Percentiles rank a stretch among this genome's conserved stretches.
These are phyloP conservation scores for Ophiorrhiza pumila DNA, from an alignment of 257 asterid species.

Conservation along the genomic window DNA sequence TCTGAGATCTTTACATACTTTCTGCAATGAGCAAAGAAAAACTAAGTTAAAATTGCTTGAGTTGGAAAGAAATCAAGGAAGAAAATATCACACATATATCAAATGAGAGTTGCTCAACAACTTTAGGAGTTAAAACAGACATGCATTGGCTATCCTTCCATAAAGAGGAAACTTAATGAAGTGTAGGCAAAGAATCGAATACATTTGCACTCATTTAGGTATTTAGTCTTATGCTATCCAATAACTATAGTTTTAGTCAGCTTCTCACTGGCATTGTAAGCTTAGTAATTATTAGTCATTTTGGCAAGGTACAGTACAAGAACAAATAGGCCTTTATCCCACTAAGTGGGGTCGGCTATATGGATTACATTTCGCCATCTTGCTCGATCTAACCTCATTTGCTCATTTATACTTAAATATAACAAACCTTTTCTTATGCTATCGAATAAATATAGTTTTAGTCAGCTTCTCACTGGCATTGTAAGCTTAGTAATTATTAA, in stretches of 20 bases:
- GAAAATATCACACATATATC: neutral
- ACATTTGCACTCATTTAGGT: neutral
- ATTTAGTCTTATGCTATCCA: neutral
- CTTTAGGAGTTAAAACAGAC: neutral
- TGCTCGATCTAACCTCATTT: no score
- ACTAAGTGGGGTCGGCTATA: no score
- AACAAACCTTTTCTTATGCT: no score
- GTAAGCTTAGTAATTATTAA: no score
- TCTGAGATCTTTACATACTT: neutral
- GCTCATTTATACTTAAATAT: no score
- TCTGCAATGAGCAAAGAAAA: neutral
- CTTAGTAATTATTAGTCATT: neutral
- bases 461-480: no score
- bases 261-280: neutral
- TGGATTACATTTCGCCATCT: no score
- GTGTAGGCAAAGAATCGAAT: neutral
- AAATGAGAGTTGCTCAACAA: neutral
- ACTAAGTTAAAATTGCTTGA: neutral
- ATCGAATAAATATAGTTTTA: no score
- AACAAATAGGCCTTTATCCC: no score
- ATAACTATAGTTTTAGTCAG: neutral
- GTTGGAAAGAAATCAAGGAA: neutral
- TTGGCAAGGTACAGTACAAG: neutral
- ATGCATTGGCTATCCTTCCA: neutral
- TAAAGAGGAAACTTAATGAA: neutral